Evolutionary conservation across 1,284 basidiomycete genomes (phyloP).

Genomic region (Ceratobasidium sp.): DNA sequence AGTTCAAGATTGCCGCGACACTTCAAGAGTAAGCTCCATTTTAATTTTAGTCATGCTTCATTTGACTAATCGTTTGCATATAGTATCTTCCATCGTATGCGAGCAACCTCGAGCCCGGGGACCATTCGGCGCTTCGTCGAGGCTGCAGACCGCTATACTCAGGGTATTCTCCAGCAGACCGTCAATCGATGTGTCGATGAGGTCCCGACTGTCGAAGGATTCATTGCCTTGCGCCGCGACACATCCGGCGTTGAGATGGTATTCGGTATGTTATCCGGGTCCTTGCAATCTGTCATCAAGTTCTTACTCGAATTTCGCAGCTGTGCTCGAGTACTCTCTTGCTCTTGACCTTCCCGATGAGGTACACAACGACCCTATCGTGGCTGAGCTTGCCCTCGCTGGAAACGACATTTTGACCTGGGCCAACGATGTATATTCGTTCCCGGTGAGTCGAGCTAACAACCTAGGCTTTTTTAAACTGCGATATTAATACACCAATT

Average conservation of each 20-base stretch:
- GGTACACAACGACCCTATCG: constrained; percentile 42
- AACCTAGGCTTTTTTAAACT: constrained; percentile 12
- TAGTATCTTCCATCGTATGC: constrained; percentile 53
- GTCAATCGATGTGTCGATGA: constrained; percentile 52
- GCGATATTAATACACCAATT: constrained; percentile 35
- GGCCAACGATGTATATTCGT: constrained; percentile 45
- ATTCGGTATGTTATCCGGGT: constrained; percentile 51
- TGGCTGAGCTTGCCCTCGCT: constrained; percentile 40
- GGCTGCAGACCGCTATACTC: constrained; percentile 54
- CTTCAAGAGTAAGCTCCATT: constrained; percentile 52
- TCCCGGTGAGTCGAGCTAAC: constrained; percentile 35
- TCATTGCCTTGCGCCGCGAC: constrained; percentile 54
- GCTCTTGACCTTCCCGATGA: constrained; percentile 43
- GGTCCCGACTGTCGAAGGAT: constrained; percentile 55
- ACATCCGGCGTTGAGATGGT: constrained; percentile 57
- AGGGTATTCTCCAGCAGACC: constrained; percentile 54
- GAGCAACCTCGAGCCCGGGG: constrained; percentile 52
- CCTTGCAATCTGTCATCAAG: background rate
- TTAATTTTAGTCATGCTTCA: background rate
- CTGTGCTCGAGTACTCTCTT: constrained; percentile 46
- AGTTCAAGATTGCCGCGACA: constrained; percentile 55
- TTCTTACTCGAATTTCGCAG: constrained; percentile 45
- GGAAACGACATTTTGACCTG: constrained; percentile 44
- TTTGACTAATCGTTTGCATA: constrained; percentile 42
- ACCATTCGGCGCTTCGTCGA: constrained; percentile 52